phyloP scores from a whole-genome alignment of 2,329 filamentous ascomycete genomes.

The Penicillium rolfsii region DNA sequence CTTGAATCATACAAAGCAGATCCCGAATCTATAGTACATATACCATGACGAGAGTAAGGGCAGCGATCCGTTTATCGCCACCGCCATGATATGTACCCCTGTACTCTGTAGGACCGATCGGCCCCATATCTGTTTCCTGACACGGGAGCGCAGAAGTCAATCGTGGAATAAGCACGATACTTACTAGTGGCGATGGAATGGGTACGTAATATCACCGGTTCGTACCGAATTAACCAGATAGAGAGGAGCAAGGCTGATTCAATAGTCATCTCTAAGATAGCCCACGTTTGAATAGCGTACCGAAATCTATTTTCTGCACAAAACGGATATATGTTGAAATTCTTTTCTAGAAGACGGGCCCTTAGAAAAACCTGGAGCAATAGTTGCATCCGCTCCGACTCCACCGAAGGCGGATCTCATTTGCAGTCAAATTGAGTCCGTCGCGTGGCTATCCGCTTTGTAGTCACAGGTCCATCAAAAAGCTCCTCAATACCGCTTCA shows the following conservation, averaged over 20 bases:
- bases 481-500: slow-evolving; percentile 13
- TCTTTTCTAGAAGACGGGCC: slow-evolving; percentile 18
- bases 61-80: not conserved
- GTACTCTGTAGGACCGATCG: not conserved
- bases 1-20: slow-evolving; percentile 9
- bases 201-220: not conserved
- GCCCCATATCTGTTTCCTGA: slow-evolving; percentile 3
- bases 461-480: not conserved
- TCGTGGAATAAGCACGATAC: slow-evolving; percentile 7
- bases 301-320: slow-evolving; percentile 3
- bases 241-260: slow-evolving; percentile 4
- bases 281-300: not conserved
- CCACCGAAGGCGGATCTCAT: slow-evolving; percentile 28
- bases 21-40: not conserved
- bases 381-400: slow-evolving; percentile 22
- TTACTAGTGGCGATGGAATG: slow-evolving; percentile 10
- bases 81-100: not conserved
- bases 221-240: not conserved
- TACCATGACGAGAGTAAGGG: not conserved
- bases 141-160: slow-evolving; percentile 11
- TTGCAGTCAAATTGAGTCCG: slow-evolving; percentile 16
- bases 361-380: slow-evolving; percentile 23
- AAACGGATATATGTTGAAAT: slow-evolving; percentile 7
- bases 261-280: not conserved
- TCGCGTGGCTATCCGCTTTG: slow-evolving; percentile 13